phyloP scores from a whole-genome alignment of 2,329 filamentous ascomycete species.

The Paraphaeosphaeria minitans region DNA sequence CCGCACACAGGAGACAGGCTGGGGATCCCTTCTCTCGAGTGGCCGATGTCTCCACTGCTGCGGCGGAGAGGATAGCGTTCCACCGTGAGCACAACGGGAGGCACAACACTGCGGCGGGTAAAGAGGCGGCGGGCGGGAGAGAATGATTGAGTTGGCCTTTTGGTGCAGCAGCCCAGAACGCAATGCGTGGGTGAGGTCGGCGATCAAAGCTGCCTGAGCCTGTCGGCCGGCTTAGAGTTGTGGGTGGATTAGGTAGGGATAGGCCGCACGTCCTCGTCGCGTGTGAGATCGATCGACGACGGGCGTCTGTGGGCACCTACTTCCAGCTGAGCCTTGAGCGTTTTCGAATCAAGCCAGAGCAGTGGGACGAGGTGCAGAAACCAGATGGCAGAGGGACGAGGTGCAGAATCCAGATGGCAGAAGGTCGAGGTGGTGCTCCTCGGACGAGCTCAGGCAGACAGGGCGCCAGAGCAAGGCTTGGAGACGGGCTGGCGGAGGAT shows the following conservation, averaged over 20 bases:
- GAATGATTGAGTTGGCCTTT: not conserved
- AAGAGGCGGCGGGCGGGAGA: slow-evolving; percentile 7
- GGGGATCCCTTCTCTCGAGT: slow-evolving; percentile 10
- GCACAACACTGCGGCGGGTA: not conserved
- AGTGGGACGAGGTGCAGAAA: slow-evolving; percentile 4
- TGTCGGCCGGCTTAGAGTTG: slow-evolving; percentile 14
- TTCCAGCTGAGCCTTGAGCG: slow-evolving; percentile 26
- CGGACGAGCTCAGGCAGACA: slow-evolving; percentile 11
- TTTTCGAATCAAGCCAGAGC: slow-evolving; percentile 8
- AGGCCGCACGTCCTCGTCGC: slow-evolving; percentile 22
- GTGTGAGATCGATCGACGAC: slow-evolving; percentile 38
- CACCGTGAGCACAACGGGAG: not conserved
- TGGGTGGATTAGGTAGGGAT: slow-evolving; percentile 20
- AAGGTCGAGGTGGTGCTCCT: slow-evolving; percentile 3
- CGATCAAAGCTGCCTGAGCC: slow-evolving; percentile 16
- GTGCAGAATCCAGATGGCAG: too few species aligned
- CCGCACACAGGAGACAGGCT: slow-evolving; percentile 20
- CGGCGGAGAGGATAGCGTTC: not conserved
- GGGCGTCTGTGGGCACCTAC: slow-evolving; percentile 30
- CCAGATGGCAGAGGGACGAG: not conserved
- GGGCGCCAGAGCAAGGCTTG: slow-evolving; percentile 20
- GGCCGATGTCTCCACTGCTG: not conserved
- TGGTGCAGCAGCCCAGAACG: not conserved
- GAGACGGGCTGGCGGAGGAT: slow-evolving; percentile 37
- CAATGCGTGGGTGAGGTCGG: slow-evolving; percentile 16